Evolutionary conservation across 2,329 filamentous ascomycete species (phyloP), one percentile per base, ranked within the genome.

Genomic region (Decorospora gaudefroyi): DNA sequence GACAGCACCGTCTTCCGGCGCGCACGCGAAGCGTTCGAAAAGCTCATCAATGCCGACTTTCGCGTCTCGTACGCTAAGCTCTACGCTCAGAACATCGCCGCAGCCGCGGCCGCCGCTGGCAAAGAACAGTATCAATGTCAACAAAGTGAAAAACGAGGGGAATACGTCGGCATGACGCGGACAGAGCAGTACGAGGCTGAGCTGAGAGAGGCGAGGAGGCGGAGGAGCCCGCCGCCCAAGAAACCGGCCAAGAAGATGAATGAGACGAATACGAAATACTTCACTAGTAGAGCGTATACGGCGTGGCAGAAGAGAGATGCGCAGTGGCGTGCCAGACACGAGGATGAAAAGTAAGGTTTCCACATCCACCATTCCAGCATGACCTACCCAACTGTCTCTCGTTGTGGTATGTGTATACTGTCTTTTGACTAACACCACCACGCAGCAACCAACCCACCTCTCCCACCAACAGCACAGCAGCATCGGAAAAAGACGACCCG

Each of bases 11-110:
- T 29, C 4, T 61, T 59, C 27, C 47, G 48, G 3, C 33, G 40
- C 8, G 44, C 12, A 4, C 53, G 44, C 1, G 53, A 59, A 27
- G 55, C 57, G 1, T 59, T 48, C 22, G 44, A 52, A 8, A 46
- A 45, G 12, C 46, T 59, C 3, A 36, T 35, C 2, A 40, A 61
- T 16, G 3, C 38, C 2, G 21, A 36, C 2, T 45, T 22, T 18
- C 38, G 45, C 10, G 26, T 18, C 4, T 18, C 16, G 13, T 59
- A 59, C 23, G 53, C 57, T n/a, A 22, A 36, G 10, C 32, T 12
- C 15, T 49, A 42, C 27, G 19, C n/a, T 21, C 13, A 21, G 12
- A 2, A 28, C 45, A 16, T 22, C 25, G 11, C 27, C 44, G 23
- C n/a, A n/a, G 36, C 19, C 9, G 22, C 38, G 17, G 16, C 30